Conservation (phyloP, 257 asterid species). For the Solanum ossicruentum region DNA sequence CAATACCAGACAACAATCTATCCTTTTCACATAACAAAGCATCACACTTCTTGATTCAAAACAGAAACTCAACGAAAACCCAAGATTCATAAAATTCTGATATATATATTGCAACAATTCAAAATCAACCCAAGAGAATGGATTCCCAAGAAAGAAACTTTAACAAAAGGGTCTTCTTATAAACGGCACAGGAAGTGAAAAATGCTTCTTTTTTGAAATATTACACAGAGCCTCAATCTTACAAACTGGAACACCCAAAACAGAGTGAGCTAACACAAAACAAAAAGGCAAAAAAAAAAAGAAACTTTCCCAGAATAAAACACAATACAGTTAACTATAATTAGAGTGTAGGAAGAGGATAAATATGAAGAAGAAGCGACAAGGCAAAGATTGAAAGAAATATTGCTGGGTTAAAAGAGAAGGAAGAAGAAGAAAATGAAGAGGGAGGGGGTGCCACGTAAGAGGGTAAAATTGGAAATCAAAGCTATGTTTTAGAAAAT, state of each 20-base stretch:
- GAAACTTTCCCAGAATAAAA: not conserved
- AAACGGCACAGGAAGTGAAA: not conserved
- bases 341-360: not conserved
- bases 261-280: not conserved
- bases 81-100: not conserved
- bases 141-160: not conserved
- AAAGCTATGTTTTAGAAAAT: slow-evolving; percentile 2
- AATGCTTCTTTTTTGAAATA: not conserved
- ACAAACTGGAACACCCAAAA: not conserved
- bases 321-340: not conserved
- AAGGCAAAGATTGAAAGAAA: not conserved
- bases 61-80: not conserved
- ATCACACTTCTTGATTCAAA: slow-evolving; percentile 6
- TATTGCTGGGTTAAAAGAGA: not conserved
- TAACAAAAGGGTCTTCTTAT: not conserved
- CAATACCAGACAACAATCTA: not conserved
- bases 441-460: slow-evolving; percentile 44
- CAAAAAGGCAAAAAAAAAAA: not conserved
- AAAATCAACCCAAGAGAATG: not conserved
- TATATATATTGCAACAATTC: not conserved
- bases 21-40: not conserved
- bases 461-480: slow-evolving; percentile 10
- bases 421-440: not conserved
- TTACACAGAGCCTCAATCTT: slow-evolving; percentile 11
- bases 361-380: not conserved